Evolutionary conservation across 768 basidiomycete genomes (phyloP).

Genomic region (Dentipellis sp.): DNA sequence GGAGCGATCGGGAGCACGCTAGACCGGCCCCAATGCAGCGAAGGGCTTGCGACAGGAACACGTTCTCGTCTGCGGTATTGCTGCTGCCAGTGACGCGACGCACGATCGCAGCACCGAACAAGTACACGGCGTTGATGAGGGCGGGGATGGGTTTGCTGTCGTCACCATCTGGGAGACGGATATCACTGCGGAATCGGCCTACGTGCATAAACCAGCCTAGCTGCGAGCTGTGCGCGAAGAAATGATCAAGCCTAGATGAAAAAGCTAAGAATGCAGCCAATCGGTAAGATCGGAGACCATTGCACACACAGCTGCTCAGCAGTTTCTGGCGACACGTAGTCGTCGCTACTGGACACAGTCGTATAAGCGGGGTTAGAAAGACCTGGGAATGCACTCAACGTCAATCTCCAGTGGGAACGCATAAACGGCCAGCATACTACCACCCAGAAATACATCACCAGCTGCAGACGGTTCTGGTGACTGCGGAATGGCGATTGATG

Average conservation of each 20-base stretch:
- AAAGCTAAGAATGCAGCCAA: neutral
- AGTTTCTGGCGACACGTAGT: slow-evolving; percentile 6
- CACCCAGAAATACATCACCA: too few species aligned
- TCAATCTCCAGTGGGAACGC: too few species aligned
- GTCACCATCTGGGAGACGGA: slow-evolving; percentile 19
- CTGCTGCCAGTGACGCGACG: slow-evolving; percentile 5
- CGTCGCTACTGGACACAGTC: neutral
- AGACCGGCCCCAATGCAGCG: slow-evolving; percentile 34
- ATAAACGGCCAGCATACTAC: too few species aligned
- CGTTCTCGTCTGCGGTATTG: slow-evolving; percentile 21
- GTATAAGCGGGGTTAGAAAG: neutral
- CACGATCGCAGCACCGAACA: slow-evolving; percentile 25
- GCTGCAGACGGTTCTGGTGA: too few species aligned
- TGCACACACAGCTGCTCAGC: slow-evolving; percentile 9
- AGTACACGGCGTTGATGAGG: slow-evolving; percentile 34
- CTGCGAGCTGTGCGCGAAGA: slow-evolving; percentile 47
- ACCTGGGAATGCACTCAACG: neutral
- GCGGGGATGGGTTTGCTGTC: slow-evolving; percentile 20
- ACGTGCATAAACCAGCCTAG: slow-evolving; percentile 61
- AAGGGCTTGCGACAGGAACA: slow-evolving; percentile 39
- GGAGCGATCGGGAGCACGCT: slow-evolving; percentile 22
- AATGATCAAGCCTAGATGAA: slow-evolving; percentile 39
- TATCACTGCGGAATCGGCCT: slow-evolving; percentile 31
- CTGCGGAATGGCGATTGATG: too few species aligned
- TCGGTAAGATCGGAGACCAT: neutral